phyloP scores from a whole-genome alignment of 1,139 yeast genomes.

The Komagataea norvegica region DNA sequence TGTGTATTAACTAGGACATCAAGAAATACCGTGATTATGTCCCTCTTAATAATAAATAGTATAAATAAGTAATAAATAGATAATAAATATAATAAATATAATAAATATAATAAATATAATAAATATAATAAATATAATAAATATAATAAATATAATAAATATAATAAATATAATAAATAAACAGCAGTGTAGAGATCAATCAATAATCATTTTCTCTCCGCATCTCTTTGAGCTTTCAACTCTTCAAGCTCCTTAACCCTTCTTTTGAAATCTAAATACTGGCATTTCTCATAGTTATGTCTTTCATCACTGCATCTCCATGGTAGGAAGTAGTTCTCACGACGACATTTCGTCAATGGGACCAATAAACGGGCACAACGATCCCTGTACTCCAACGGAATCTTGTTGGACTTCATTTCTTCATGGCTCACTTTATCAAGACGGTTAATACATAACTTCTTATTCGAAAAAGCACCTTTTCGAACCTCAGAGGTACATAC shows the following conservation, averaged over 20 bases:
- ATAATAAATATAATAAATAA: conserved; percentile 5
- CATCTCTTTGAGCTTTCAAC: conserved; percentile 29
- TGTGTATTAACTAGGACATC: too few species aligned
- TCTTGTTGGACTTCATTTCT: conserved; percentile 76
- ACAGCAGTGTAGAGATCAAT: not conserved
- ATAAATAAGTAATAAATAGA: conserved; percentile 5
- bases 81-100: conserved; percentile 3
- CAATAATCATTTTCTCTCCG: not conserved
- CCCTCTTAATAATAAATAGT: not conserved
- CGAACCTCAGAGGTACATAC: too few species aligned
- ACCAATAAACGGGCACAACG: conserved; percentile 78
- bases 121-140: too few species aligned
- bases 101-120: not conserved
- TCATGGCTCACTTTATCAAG: conserved; percentile 74
- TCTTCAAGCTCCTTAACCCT: conserved; percentile 70
- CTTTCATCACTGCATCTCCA: conserved; percentile 78
- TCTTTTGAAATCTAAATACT: conserved; percentile 76
- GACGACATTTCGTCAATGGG: conserved; percentile 57
- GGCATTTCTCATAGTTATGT: conserved; percentile 84
- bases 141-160: too few species aligned
- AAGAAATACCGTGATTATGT: not conserved
- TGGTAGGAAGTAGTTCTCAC: conserved; percentile 49
- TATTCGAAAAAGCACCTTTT: too few species aligned
- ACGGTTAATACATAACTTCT: too few species aligned
- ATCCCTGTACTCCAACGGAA: conserved; percentile 81